Evolutionary conservation across 108 stramenopile species (phyloP), one percentile per base, ranked within the genome.

Genomic region (Cyclostephanos invisitatus): DNA sequence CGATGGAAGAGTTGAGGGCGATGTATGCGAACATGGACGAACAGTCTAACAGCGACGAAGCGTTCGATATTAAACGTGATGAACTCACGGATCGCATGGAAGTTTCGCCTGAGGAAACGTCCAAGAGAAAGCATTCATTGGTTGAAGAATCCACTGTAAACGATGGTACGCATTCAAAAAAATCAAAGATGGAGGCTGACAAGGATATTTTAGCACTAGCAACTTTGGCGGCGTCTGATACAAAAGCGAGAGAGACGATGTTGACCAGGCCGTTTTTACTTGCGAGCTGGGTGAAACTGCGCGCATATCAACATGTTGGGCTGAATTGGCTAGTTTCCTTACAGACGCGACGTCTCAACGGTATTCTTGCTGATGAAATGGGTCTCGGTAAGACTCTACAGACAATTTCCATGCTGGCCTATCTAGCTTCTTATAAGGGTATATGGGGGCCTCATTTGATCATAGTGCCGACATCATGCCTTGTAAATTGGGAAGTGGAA

Each of bases 371-470:
- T 1, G 98, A 98, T 85, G 98, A 97, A 81, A 97, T 73, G 72
- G 81, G 83, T 37, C 44, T 73, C 24, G 78, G 68, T 63, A 83
- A 87, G 78, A 98, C 98, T 5, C 68, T 99, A 27, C 97, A 98
- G 82, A 98, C 97, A 29, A 98, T 99, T 55, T 85, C 95, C 9
- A 77, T 98, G 65, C 86, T 98, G 17, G 86, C 96, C n/a, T 96
- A 97, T 74, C 80, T 98, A 22, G 97, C 97, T 14, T 83, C 90
- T 17, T 90, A 94, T 64, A 93, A 94, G 64, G 97, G 98, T 28
- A 94, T 99, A 18, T 99, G 98, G 98, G 98, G 98, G 10, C 98
- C 98, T 27, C 98, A 99, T 77, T 85, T 99, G 20, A 87, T 99
- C 48, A 86, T 99, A 28, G 98, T 98, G 2, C 98, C 98, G 11